Evolutionary conservation across 2,329 filamentous ascomycete genomes (phyloP), one percentile per base, ranked within the genome.

Genomic region (Fusarium buxicola): DNA sequence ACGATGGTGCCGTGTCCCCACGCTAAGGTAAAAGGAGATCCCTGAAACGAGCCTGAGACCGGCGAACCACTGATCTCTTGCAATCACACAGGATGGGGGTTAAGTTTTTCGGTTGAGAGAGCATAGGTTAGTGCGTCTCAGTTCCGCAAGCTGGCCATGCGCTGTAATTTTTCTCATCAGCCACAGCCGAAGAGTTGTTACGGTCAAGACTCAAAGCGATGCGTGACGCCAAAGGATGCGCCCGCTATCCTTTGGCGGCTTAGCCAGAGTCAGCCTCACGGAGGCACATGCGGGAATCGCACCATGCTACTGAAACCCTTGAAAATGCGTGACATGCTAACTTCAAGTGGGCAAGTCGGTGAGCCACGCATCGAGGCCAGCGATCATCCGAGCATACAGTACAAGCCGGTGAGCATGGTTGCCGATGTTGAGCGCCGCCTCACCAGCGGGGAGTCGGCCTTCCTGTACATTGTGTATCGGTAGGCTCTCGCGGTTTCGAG

Each of bases 211-310:
- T 36, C 32, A 32, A 49, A 45, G 27, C 34, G 30, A 53, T 54
- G 51, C 25, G 39, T 40, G 43, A 38, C 48, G 30, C 50, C 32
- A 55, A 40, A 55, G 34, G 44, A 58, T 38, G 43, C 47, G 55
- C 44, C 44, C 9, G 25, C 39, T 18, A 39, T 47, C 32, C 30
- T 36, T 65, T 55, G 66, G 54, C 59, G 47, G 27, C 48, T 39
- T 46, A 60, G 52, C 56, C 46, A 45, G 36, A 40, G 38, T 65
- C 55, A 68, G 66, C 66, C 66, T 71, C 62, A 63, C 16, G 50
- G 51, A 71, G 62, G 53, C 35, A 69, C 55, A 69, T 68, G 69
- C 65, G 51, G 51, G 63, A 69, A 68, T 70, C 60, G 56, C 63
- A 68, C 60, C 69, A 71, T 56, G 66, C 47, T 31, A 28, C 40